Evolutionary conservation across 108 stramenopile species (phyloP).

Genomic region (Discostella pseudostelligera): DNA sequence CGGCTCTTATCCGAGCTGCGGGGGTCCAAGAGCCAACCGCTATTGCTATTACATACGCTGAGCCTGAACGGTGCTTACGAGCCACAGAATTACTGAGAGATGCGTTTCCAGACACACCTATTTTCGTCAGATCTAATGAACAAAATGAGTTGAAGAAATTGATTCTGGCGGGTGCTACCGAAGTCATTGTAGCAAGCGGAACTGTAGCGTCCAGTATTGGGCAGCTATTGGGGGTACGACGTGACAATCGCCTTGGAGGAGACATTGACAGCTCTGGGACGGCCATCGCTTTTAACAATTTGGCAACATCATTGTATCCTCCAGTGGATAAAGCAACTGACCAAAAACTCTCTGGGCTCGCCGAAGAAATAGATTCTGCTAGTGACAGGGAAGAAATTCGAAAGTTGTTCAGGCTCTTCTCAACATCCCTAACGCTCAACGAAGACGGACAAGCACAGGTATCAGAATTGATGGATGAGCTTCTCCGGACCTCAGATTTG

Average conservation of each 20-base stretch:
- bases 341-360: conserved; percentile 20
- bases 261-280: conserved; percentile 22
- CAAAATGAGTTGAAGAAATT: conserved; percentile 36
- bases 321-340: conserved; percentile 19
- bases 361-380: conserved; percentile 37
- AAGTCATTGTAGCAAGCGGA: conserved; percentile 53
- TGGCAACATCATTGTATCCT: conserved; percentile 33
- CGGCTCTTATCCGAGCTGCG: conserved; percentile 56
- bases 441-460: conserved; percentile 46
- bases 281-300: conserved; percentile 26
- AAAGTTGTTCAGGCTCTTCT: conserved; percentile 40
- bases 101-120: conserved; percentile 64
- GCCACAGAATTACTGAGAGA: conserved; percentile 56
- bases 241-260: conserved; percentile 30
- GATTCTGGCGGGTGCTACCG: conserved; percentile 64
- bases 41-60: conserved; percentile 54
- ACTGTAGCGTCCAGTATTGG: conserved; percentile 43
- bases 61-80: conserved; percentile 45
- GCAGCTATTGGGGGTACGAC: conserved; percentile 29
- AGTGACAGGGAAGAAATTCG: conserved; percentile 36
- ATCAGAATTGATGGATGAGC: conserved; percentile 36
- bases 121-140: conserved; percentile 58
- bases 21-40: conserved; percentile 65
- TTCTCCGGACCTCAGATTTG: conserved; percentile 32
- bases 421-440: conserved; percentile 35